Base-by-base conservation (phyloP, 2,329 filamentous ascomycete genomes). In the Cytospora paraplurivora region DNA sequence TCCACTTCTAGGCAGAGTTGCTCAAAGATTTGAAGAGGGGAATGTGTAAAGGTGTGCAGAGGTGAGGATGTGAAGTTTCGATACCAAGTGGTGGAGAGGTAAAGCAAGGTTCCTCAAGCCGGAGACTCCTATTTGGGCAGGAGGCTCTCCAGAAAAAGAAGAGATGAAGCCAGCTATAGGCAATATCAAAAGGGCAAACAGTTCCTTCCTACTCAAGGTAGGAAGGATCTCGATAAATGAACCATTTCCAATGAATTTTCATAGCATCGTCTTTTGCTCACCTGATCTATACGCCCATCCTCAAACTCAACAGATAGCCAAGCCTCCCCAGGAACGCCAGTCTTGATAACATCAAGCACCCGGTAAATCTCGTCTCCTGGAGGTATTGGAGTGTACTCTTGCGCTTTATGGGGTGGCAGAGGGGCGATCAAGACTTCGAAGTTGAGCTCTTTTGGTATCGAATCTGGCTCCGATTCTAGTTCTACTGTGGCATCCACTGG, bases 261-360 rank as follows among this genome's bases (percentile, higher is more conserved):
- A 47, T 10, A 47, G 44, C 10, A 3, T 47, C 35, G 33, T 19
- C 33, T 17, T 55, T 32, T 5, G 77, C 80, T 75, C 75, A 83
- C 81, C 68, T 75, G 64, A 60, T 81, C 75, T 66, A 77, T 68
- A 56, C 76, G 74, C 32, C 80, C 81, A 67, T 83, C 81, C 35
- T 76, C 76, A 55, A 81, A 82, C 64, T 81, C 79, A 12, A 79
- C 72, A 5, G 68, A 70, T 51, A 78, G 79, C 27, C 70, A 70
- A 1, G 69, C 27, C 11, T 74, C 68, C 10, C 66, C 63, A 15
- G 71, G 69, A 1, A 68, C 68, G 27, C 56, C 64, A 0, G 69
- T 65, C 15, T 72, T 66, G 15, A 72, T 66, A 59, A 77, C 69
- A 6, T 72, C 71, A 1, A 75, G 52, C 5, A 83, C 67, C 4